Percentiles rank a stretch among this genome's conserved stretches.
Conservation (phyloP, 2,329 filamentous ascomycete genomes). For the Diaporthe batatas region DNA sequence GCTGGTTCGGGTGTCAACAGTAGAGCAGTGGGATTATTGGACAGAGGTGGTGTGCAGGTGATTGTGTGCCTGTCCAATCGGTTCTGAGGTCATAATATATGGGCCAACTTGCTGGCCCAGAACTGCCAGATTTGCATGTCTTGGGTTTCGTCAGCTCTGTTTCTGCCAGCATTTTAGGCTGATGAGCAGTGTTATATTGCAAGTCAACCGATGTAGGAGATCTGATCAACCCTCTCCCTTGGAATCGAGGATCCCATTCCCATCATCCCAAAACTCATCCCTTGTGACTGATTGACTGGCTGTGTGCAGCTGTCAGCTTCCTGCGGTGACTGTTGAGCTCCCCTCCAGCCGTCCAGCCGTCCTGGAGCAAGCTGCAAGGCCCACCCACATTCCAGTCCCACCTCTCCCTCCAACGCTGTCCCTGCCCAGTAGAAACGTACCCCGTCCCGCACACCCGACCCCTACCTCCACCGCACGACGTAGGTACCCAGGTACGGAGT, state of each 20-base stretch:
- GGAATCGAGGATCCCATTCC: background rate
- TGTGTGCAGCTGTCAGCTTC: background rate
- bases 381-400: slow-evolving; percentile 2
- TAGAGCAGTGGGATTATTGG: background rate
- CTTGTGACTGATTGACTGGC: background rate
- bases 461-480: slow-evolving; percentile 2
- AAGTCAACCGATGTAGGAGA: background rate
- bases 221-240: background rate
- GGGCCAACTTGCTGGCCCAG: background rate
- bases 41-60: background rate
- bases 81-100: background rate
- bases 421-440: slow-evolving; percentile 18
- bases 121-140: slow-evolving; percentile 19
- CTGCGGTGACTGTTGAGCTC: background rate
- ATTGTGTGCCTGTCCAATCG: slow-evolving; percentile 1
- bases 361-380: background rate
- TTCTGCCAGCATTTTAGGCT: slow-evolving; percentile 34
- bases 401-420: background rate
- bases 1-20: background rate
- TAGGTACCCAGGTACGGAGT: too few species aligned
- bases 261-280: slow-evolving; percentile 7
- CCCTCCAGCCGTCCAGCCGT: too few species aligned
- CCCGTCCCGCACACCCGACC: slow-evolving; percentile 19
- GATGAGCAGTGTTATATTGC: slow-evolving; percentile 16
- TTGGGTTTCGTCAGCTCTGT: slow-evolving; percentile 31